A percentile compares a stretch with the other conserved stretches of the same genome.
Evolutionary conservation across 176 grass and related monocot species (phyloP).

Genomic region (Ampelocalamus luodianensis): DNA sequence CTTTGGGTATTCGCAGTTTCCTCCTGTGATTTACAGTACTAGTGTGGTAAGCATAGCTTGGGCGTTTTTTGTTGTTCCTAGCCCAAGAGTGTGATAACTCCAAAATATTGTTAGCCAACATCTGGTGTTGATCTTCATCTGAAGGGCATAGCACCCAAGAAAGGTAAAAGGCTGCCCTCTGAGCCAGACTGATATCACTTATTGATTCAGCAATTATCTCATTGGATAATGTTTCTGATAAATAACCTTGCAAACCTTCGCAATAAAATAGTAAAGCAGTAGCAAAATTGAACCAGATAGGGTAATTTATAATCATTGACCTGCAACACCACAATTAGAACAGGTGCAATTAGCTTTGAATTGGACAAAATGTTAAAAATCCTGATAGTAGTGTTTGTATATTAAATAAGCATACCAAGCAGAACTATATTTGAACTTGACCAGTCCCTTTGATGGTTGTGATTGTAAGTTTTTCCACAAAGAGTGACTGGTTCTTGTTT

Average conservation of each 20-base stretch:
- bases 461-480: slow-evolving; percentile 26
- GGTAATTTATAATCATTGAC: slow-evolving; percentile 68
- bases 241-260: slow-evolving; percentile 55
- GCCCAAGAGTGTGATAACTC: slow-evolving; percentile 62
- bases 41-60: not conserved
- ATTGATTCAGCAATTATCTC: slow-evolving; percentile 56
- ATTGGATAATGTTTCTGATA: slow-evolving; percentile 58
- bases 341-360: slow-evolving; percentile 34
- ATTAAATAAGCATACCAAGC: slow-evolving; percentile 60
- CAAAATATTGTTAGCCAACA: slow-evolving; percentile 61
- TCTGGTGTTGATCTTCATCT: slow-evolving; percentile 46
- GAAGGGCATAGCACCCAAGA: slow-evolving; percentile 69
- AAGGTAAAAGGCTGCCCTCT: slow-evolving; percentile 66
- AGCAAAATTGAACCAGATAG: slow-evolving; percentile 82
- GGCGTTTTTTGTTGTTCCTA: slow-evolving; percentile 34
- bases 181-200: slow-evolving; percentile 52
- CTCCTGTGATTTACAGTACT: slow-evolving; percentile 48
- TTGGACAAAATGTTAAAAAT: slow-evolving; percentile 37
- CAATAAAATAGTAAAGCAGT: slow-evolving; percentile 67
- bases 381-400: not conserved
- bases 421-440: slow-evolving; percentile 66
- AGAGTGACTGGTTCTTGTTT: slow-evolving; percentile 17
- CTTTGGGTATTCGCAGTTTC: slow-evolving; percentile 48
- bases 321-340: slow-evolving; percentile 55
- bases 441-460: slow-evolving; percentile 38